Percentiles rank a stretch among this genome's conserved stretches.
Conservation (phyloP, 495 filamentous ascomycete genomes). For the Penicillium verhagenii region DNA sequence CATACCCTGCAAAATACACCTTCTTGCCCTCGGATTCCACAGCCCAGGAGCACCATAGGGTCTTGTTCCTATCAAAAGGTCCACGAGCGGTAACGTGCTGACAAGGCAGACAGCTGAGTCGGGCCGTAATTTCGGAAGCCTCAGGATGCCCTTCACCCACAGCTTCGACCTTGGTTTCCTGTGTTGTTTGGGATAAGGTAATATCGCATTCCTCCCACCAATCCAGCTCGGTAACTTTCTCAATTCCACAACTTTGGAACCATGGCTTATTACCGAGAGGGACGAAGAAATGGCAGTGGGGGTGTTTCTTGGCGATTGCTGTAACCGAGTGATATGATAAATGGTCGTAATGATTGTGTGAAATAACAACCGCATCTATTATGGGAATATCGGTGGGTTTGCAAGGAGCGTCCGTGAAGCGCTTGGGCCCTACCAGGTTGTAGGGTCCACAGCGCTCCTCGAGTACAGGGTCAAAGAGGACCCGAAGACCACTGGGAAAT, state of each 20-base stretch:
- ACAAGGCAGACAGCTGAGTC: conserved; percentile 77
- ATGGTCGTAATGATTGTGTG: conserved; percentile 95
- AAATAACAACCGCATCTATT: conserved; percentile 88
- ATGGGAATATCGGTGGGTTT: conserved; percentile 74
- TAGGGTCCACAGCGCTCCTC: conserved; percentile 82
- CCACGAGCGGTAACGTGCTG: conserved; percentile 78
- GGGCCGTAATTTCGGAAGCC: conserved; percentile 61
- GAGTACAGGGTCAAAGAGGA: conserved; percentile 95
- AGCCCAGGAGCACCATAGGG: conserved; percentile 87
- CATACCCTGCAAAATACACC: conserved; percentile 48
- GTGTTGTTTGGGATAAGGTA: conserved; percentile 49
- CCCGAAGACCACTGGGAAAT: conserved; percentile 82
- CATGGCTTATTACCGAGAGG: conserved; percentile 85
- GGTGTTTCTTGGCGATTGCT: conserved; percentile 68
- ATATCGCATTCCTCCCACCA: conserved; percentile 92
- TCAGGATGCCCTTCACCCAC: conserved; percentile 28
- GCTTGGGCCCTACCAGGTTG: conserved; percentile 68
- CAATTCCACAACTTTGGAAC: conserved; percentile 68
- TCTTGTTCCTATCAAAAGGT: conserved; percentile 64
- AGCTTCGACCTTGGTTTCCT: conserved; percentile 22
- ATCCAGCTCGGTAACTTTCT: conserved; percentile 82
- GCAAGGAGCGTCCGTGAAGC: conserved; percentile 80
- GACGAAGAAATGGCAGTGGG: conserved; percentile 84
- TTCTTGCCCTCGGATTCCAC: conserved; percentile 64
- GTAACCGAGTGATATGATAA: conserved; percentile 72